Percentiles rank a stretch among this genome's conserved stretches.
These are phyloP conservation scores for Entomortierella lignicola DNA, from an alignment of 192 early-diverging fungal species.

Conservation along the genomic window DNA sequence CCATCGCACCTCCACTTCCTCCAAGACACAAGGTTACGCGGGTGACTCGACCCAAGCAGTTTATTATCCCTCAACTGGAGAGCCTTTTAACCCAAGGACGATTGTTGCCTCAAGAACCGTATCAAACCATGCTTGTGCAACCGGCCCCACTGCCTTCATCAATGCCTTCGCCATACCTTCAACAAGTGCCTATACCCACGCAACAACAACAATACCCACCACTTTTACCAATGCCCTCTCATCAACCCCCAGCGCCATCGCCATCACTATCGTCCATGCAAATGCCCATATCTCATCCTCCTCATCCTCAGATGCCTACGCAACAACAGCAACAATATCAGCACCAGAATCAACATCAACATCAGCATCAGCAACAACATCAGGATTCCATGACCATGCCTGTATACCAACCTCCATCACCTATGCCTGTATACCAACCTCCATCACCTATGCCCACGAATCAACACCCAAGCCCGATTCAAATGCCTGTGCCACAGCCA, in stretches of 20 bases:
- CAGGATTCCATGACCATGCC: too few relatives aligned
- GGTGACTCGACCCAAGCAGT: constrained; percentile 37
- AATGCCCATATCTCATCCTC: background rate
- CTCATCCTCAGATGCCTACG: background rate
- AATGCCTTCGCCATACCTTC: background rate
- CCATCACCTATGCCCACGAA: background rate
- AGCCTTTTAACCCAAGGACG: background rate
- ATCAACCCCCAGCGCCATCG: background rate
- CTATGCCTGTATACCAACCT: background rate
- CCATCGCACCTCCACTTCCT: constrained; percentile 18
- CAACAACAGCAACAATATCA: background rate
- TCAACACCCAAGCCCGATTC: background rate
- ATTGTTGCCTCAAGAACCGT: background rate
- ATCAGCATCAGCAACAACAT: constrained; percentile 5
- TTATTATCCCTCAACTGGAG: constrained; percentile 11
- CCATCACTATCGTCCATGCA: background rate
- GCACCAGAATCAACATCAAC: background rate
- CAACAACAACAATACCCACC: background rate
- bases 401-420: background rate
- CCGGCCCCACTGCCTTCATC: background rate
- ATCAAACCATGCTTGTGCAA: background rate
- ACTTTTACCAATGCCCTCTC: background rate
- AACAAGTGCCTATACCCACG: background rate
- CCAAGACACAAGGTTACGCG: constrained; percentile 38
- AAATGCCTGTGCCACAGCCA: background rate